phyloP scores from a whole-genome alignment of 257 asterid genomes.

The Hygrophila difformis region DNA sequence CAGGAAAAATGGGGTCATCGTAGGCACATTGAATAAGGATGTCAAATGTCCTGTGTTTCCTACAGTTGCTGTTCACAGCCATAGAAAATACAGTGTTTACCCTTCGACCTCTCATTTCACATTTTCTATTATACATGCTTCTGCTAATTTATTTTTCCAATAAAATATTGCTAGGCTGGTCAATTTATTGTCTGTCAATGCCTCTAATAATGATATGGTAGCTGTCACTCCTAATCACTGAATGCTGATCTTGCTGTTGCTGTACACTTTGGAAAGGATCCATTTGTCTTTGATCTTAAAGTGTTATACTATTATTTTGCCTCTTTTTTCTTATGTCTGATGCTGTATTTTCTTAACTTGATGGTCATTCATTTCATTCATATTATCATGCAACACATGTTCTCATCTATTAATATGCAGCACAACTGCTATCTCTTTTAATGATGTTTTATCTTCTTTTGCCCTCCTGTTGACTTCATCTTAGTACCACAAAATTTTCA shows the following conservation, averaged over 20 bases:
- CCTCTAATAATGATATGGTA: constrained; percentile 6
- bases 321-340: too few species aligned
- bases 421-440: too few species aligned
- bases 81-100: too few species aligned
- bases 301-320: constrained; percentile 28
- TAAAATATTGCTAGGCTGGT: constrained; percentile 7
- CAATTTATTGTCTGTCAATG: constrained; percentile 9
- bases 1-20: constrained; percentile 86
- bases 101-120: too few species aligned
- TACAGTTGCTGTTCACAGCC: constrained; percentile 95
- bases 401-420: too few species aligned
- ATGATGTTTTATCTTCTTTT: background rate
- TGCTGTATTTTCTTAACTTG: background rate
- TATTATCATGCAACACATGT: too few species aligned
- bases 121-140: constrained; percentile 14
- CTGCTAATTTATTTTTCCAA: constrained; percentile 7
- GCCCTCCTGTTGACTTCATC: background rate
- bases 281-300: constrained; percentile 71
- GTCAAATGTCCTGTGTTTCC: constrained; percentile 79
- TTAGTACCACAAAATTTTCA: too few species aligned
- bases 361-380: too few species aligned
- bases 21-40: constrained; percentile 74
- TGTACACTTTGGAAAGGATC: constrained; percentile 80
- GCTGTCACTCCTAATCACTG: constrained; percentile 17
- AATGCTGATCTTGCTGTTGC: constrained; percentile 30